Conservation (phyloP, 139 green algal genomes). For the Prasinococcaceae sp. region DNA sequence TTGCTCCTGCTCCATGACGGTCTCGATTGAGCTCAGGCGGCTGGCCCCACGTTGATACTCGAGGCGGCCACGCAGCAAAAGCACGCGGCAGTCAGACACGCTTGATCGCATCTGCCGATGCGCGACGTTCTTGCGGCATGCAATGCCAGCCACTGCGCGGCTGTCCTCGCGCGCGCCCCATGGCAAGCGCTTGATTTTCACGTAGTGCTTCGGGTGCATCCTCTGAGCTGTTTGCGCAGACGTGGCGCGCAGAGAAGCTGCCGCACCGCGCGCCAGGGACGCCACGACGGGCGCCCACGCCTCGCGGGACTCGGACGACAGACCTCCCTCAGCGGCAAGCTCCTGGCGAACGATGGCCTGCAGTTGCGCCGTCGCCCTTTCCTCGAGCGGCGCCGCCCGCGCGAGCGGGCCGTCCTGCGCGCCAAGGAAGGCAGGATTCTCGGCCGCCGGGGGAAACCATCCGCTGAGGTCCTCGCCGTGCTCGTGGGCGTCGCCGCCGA, state of each 20-base stretch:
- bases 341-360: too few relatives aligned
- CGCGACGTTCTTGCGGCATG: conserved; percentile 37
- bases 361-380: too few relatives aligned
- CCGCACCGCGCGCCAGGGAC: too few relatives aligned
- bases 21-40: conserved; percentile 30
- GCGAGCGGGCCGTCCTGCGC: too few relatives aligned
- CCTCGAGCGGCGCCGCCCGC: too few relatives aligned
- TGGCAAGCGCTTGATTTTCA: conserved; percentile 24
- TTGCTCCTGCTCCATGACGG: conserved; percentile 27
- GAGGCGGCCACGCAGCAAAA: conserved; percentile 27
- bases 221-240: too few relatives aligned
- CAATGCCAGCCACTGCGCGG: conserved; percentile 8
- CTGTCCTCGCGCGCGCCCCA: conserved; percentile 9
- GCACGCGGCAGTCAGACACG: conserved; percentile 12
- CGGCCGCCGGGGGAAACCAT: conserved; percentile 3
- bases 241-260: too few relatives aligned
- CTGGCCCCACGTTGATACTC: conserved; percentile 34
- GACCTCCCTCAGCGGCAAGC: too few relatives aligned
- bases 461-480: not conserved
- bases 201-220: conserved; percentile 23
- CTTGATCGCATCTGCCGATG: conserved; percentile 19
- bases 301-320: too few relatives aligned
- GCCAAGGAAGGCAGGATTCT: too few relatives aligned
- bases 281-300: too few relatives aligned
- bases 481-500: conserved; percentile 8